Conservation (phyloP, 768 basidiomycete genomes). For the Agaricus blazei region DNA sequence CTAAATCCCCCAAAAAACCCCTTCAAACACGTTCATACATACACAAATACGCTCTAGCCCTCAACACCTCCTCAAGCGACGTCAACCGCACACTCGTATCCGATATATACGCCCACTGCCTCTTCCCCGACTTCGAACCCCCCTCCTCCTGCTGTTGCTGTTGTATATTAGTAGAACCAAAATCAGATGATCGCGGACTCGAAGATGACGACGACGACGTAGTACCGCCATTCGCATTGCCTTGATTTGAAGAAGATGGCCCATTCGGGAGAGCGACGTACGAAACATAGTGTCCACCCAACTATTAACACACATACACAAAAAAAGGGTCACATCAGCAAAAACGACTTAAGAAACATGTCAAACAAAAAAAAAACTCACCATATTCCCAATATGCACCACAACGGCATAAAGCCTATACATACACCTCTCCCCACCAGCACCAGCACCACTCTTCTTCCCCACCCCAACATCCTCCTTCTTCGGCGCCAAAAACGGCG, state of each 20-base stretch:
- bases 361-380: conserved; percentile 26
- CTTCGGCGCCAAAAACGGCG: conserved; percentile 81
- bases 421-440: conserved; percentile 17
- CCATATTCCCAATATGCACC: conserved; percentile 86
- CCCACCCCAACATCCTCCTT: conserved; percentile 62
- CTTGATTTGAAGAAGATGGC: conserved; percentile 10
- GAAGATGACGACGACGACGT: no score
- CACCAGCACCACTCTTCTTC: conserved; percentile 9
- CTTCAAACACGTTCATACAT: conserved; percentile 77
- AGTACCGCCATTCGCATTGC: background rate
- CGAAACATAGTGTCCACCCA: conserved; percentile 87
- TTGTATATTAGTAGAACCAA: background rate
- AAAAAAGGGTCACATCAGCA: no score
- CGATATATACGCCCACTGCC: conserved; percentile 91
- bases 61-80: conserved; percentile 83
- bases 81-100: conserved; percentile 82
- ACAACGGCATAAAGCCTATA: conserved; percentile 74
- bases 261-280: conserved; percentile 67
- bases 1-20: background rate
- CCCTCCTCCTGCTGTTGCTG: background rate
- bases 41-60: conserved; percentile 89
- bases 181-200: background rate
- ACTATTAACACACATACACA: conserved; percentile 29
- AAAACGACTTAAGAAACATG: no score
- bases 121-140: conserved; percentile 18